A percentile compares a stretch with the other conserved stretches of the same genome.
phyloP scores from a whole-genome alignment of 371 early-diverging fungal species.

The Blakeslea trispora region DNA sequence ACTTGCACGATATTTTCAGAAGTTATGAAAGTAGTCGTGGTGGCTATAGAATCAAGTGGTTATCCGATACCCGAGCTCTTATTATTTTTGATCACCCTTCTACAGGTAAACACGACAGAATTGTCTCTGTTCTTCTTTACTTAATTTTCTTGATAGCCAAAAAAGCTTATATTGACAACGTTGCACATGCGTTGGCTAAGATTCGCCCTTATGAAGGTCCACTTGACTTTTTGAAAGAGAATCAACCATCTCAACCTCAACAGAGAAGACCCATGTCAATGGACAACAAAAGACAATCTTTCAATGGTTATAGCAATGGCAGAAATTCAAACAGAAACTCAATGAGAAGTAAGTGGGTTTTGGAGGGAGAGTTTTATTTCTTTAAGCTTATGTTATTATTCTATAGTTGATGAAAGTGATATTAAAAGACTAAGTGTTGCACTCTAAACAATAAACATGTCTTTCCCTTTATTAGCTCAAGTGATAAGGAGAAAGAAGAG shows the following conservation, averaged over 20 bases:
- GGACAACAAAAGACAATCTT: slow-evolving; percentile 29
- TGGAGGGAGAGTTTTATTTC: background rate
- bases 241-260: slow-evolving; percentile 6
- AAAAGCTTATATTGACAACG: slow-evolving; percentile 45
- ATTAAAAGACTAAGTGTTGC: slow-evolving; percentile 13
- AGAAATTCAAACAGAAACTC: slow-evolving; percentile 26
- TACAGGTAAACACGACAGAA: slow-evolving; percentile 66
- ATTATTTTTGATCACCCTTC: slow-evolving; percentile 71
- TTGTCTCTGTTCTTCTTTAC: background rate
- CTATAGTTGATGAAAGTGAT: slow-evolving; percentile 8
- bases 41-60: slow-evolving; percentile 77
- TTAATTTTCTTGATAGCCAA: slow-evolving; percentile 33
- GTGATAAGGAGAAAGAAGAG: no score
- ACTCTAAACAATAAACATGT: no score
- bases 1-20: slow-evolving; percentile 60
- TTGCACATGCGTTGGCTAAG: slow-evolving; percentile 27
- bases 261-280: slow-evolving; percentile 25
- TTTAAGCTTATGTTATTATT: background rate
- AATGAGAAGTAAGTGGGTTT: slow-evolving; percentile 17
- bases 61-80: slow-evolving; percentile 72
- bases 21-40: slow-evolving; percentile 59
- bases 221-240: slow-evolving; percentile 19
- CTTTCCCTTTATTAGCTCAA: no score
- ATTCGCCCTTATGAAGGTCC: slow-evolving; percentile 35
- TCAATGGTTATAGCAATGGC: slow-evolving; percentile 10